Conservation (phyloP, 176 grass and related monocot genomes). For the Oropetium thomaeum region DNA sequence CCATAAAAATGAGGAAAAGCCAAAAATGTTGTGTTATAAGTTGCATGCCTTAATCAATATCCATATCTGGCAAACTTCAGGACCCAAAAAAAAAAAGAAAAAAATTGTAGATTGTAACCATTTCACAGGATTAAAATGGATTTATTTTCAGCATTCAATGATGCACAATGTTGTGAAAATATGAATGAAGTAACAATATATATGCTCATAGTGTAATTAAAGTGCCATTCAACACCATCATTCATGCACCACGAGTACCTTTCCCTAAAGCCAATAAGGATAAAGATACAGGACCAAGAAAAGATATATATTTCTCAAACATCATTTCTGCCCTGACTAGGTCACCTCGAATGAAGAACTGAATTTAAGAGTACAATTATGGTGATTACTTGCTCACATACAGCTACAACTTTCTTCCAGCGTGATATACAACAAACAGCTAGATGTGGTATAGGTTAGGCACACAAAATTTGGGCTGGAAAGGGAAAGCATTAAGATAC, state of each 20-base stretch:
- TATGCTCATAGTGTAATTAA: too few relatives aligned
- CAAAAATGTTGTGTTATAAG: background rate
- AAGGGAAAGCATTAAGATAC: background rate
- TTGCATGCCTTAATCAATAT: background rate
- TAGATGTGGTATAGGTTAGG: background rate
- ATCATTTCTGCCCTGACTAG: background rate
- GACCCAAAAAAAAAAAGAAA: background rate
- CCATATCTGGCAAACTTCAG: background rate
- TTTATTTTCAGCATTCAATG: background rate
- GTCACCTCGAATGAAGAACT: background rate
- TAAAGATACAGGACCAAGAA: background rate
- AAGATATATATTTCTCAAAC: background rate
- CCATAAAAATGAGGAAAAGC: background rate
- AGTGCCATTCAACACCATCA: background rate
- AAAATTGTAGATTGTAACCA: background rate
- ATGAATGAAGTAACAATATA: too few relatives aligned
- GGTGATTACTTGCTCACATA: background rate
- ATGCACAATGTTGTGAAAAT: background rate
- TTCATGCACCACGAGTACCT: background rate
- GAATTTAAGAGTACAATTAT: background rate
- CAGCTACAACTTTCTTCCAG: background rate
- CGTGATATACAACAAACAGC: background rate
- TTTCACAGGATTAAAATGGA: background rate
- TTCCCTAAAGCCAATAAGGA: background rate
- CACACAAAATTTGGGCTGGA: too few relatives aligned